Percentiles rank a stretch among this genome's conserved stretches.
These are phyloP conservation scores for Mimosa pudica DNA, from an alignment of 306 rosid species.

Conservation along the genomic window DNA sequence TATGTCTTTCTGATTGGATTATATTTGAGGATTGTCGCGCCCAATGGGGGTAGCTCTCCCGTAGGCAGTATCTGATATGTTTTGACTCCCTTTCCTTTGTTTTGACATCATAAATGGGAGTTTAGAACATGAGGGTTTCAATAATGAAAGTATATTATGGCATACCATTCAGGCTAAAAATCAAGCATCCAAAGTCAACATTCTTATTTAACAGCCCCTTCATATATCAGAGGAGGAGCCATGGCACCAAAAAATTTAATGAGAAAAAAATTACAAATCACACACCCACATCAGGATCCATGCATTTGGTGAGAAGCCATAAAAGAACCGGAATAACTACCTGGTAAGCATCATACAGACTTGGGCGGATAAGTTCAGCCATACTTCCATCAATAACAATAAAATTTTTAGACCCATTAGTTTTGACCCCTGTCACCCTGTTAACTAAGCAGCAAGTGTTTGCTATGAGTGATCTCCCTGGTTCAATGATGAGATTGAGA, in stretches of 20 bases:
- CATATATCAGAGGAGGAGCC: neutral
- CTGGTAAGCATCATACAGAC: slow-evolving; percentile 95
- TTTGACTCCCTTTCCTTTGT: neutral
- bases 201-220: neutral
- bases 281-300: neutral
- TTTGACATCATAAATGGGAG: neutral
- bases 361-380: slow-evolving; percentile 99
- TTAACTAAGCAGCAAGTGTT: slow-evolving; percentile 91
- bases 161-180: slow-evolving; percentile 12
- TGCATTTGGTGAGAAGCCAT: slow-evolving; percentile 10
- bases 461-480: slow-evolving; percentile 96
- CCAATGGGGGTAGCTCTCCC: no score
- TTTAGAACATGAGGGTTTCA: neutral
- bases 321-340: slow-evolving; percentile 45
- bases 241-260: neutral
- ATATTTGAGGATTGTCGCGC: no score
- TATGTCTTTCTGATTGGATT: no score
- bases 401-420: slow-evolving; percentile 91
- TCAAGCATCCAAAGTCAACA: slow-evolving; percentile 20
- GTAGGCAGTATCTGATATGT: no score
- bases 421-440: slow-evolving; percentile 93
- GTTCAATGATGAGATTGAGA: slow-evolving; percentile 94
- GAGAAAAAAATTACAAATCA: slow-evolving; percentile 10
- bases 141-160: neutral
- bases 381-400: slow-evolving; percentile 94